Evolutionary conservation across 2,329 filamentous ascomycete genomes (phyloP), one percentile per base, ranked within the genome.

Genomic region (Taxawa tesnikishii): DNA sequence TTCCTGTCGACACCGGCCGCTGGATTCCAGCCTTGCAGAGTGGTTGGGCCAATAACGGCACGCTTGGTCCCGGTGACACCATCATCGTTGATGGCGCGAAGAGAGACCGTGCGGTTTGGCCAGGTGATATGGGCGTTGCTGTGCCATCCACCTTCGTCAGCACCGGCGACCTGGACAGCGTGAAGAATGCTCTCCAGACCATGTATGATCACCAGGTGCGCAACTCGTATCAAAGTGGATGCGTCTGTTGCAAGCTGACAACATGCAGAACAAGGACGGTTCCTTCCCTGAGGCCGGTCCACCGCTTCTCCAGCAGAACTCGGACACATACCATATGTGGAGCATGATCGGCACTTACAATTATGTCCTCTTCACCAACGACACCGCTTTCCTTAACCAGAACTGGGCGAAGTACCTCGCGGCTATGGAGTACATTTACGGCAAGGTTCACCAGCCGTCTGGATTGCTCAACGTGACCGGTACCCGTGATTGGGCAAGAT

Each of bases 321-420:
- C 29, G 5, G 33, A 36, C 15, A 34, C 51, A 1, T 55, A 56
- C 29, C 51, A 55, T 32, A 60, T 72, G 45, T 68, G 68, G 53
- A 66, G 64, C 2, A 60, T 75, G 49, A 67, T 75, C 26, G 68
- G 69, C 3, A 67, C 66, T 5, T 69, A 70, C 45, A 70, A 73
- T 31, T 75, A 75, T 41, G 58, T 70, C 27, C 54, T 73, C 2
- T 74, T 63, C 41, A 67, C 67, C 1, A 65, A 66, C 15, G 67
- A 75, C 34, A 50, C 60, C 4, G 48, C 45, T 0, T 74, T 68
- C 34, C 44, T 74, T 9, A 38, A 44, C 4, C 33, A 43, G 4
- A 62, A 63, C 15, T 74, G 68, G 69, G 40, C 51, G 0, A 56
- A 54, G 3, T 73, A 73, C 40, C 46, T 59, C 5, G 46, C 46